Evolutionary conservation across 176 grass and related monocot genomes (phyloP).

Genomic region (Eleusine coracana): DNA sequence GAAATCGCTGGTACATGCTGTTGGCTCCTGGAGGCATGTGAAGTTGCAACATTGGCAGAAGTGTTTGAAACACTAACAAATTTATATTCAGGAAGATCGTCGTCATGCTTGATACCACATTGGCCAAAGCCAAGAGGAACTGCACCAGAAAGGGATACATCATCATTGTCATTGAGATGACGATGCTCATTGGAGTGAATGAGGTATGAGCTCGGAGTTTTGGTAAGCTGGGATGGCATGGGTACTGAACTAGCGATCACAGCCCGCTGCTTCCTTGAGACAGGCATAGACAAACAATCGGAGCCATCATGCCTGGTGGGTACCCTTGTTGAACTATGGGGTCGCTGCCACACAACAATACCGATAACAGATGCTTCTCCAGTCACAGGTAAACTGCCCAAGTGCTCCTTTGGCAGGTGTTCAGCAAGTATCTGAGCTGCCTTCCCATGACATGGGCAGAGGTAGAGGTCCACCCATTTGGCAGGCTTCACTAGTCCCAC

Average conservation of each 20-base stretch:
- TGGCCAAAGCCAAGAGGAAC: conserved; percentile 57
- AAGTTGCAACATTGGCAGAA: conserved; percentile 13
- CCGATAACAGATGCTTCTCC: conserved; percentile 42
- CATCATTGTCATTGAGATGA: conserved; percentile 37
- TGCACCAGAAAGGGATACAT: conserved; percentile 24
- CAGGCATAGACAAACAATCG: conserved; percentile 30
- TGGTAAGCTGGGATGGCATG: neutral
- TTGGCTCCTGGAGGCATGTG: conserved; percentile 10
- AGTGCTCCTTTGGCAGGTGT: conserved; percentile 59
- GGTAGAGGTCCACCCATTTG: conserved; percentile 66
- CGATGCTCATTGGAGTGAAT: neutral
- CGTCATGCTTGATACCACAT: conserved; percentile 48
- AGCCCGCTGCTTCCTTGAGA: conserved; percentile 47
- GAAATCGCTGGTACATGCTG: neutral
- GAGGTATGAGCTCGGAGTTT: neutral
- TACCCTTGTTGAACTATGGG: conserved; percentile 36
- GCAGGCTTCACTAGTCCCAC: conserved; percentile 61
- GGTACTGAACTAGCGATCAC: conserved; percentile 35
- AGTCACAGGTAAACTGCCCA: conserved; percentile 10
- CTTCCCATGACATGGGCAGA: conserved; percentile 62
- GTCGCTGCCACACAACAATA: conserved; percentile 68
- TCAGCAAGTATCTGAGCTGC: conserved; percentile 46
- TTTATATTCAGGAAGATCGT: conserved; percentile 62
- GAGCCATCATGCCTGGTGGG: conserved; percentile 42
- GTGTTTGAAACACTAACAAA: conserved; percentile 34